phyloP scores from a whole-genome alignment of 169 alveolate genomes.

The Theileria equi region DNA sequence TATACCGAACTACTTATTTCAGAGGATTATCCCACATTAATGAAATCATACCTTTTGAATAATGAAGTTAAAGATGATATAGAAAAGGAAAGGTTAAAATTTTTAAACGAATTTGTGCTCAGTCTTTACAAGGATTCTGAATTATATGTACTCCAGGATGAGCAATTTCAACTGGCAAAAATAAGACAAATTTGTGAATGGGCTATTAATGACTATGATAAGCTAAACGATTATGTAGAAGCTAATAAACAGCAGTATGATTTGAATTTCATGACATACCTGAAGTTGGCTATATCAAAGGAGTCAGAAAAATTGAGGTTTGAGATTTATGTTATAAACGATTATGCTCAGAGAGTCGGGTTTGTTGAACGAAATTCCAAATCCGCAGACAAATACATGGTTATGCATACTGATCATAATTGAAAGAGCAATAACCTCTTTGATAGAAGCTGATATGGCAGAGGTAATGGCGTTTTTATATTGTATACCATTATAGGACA shows the following conservation, averaged over 20 bases:
- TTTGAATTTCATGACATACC: conserved; percentile 58
- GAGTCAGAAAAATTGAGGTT: conserved; percentile 54
- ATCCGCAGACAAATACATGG: conserved; percentile 68
- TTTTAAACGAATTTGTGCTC: conserved; percentile 51
- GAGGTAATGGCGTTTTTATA: conserved; percentile 22
- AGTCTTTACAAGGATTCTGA: conserved; percentile 64
- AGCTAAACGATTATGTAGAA: conserved; percentile 42
- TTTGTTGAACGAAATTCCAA: conserved; percentile 18
- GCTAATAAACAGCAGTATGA: conserved; percentile 60
- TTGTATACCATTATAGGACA: conserved; percentile 27
- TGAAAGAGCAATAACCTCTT: conserved; percentile 45
- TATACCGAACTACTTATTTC: conserved; percentile 55
- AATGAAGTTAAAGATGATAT: conserved; percentile 1
- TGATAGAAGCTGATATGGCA: conserved; percentile 59
- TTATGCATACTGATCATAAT: conserved; percentile 57
- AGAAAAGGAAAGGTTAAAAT: conserved; percentile 27
- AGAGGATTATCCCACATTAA: conserved; percentile 60
- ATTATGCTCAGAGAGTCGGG: conserved; percentile 3
- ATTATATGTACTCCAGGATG: conserved; percentile 49
- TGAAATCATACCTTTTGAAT: conserved; percentile 39
- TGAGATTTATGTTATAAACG: neutral
- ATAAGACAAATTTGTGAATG: conserved; percentile 56
- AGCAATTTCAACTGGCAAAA: conserved; percentile 58
- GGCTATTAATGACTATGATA: conserved; percentile 56
- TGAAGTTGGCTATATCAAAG: conserved; percentile 52